Evolutionary conservation across 345 rosid species (phyloP).

Genomic region (Cardamine occulta): DNA sequence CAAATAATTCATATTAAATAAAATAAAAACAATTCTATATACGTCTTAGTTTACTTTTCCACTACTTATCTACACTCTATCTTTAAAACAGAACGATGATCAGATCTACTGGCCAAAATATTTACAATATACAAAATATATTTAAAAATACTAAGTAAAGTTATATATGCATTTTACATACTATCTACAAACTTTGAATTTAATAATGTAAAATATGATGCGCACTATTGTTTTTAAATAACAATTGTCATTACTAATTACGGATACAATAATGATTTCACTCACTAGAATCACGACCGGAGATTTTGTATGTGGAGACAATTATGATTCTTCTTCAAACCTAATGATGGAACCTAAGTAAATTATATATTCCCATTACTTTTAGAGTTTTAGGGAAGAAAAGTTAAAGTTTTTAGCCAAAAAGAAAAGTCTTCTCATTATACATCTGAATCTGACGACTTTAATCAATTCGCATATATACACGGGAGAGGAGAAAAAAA

Average conservation of each 20-base stretch:
- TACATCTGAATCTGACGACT: neutral
- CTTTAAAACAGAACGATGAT: no score
- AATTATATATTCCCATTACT: constrained; percentile 16
- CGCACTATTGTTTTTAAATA: constrained; percentile 49
- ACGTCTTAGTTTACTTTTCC: no score
- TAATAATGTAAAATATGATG: constrained; percentile 48
- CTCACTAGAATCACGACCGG: constrained; percentile 36
- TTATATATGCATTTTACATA: neutral
- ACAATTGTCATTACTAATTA: constrained; percentile 13
- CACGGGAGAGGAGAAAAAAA: neutral
- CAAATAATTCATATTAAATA: neutral
- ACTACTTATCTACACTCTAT: no score
- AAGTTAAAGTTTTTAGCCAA: constrained; percentile 28
- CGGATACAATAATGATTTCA: constrained; percentile 43
- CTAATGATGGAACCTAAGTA: constrained; percentile 35
- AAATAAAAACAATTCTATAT: no score
- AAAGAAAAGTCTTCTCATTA: constrained; percentile 23
- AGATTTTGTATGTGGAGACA: constrained; percentile 55
- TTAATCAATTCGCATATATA: constrained; percentile 4
- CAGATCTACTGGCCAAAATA: neutral
- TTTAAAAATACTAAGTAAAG: neutral
- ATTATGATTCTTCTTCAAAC: constrained; percentile 54
- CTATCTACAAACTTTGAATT: constrained; percentile 38
- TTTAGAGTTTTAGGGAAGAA: constrained; percentile 29
- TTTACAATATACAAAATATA: neutral